Conservation (phyloP, 768 basidiomycete genomes). For the Lepiota venenata region DNA sequence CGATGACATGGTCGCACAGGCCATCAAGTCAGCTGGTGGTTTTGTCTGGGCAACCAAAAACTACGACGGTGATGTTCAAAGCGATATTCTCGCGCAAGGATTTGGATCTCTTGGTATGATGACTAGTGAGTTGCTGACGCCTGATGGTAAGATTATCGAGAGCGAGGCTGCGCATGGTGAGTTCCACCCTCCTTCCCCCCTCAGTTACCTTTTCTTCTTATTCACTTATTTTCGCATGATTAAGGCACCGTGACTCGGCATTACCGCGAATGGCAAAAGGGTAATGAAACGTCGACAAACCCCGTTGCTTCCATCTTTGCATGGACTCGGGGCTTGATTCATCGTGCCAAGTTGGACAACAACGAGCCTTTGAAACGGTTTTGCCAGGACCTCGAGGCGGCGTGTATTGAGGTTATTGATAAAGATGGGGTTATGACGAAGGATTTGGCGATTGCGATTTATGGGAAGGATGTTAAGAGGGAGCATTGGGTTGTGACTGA, state of each 20-base stretch:
- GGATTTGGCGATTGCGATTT: slow-evolving; percentile 92
- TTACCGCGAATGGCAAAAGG: slow-evolving; percentile 97
- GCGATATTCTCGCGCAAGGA: slow-evolving; percentile 95
- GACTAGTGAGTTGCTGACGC: slow-evolving; percentile 94
- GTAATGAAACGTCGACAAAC: slow-evolving; percentile 97
- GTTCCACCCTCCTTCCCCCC: slow-evolving; percentile 7
- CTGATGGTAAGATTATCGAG: slow-evolving; percentile 90
- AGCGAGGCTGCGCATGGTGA: slow-evolving; percentile 93
- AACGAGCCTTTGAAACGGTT: slow-evolving; percentile 75
- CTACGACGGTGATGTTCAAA: slow-evolving; percentile 86
- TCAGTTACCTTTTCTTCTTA: slow-evolving; percentile 1
- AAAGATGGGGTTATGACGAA: slow-evolving; percentile 93
- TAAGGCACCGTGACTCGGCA: slow-evolving; percentile 88
- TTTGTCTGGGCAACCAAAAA: slow-evolving; percentile 78
- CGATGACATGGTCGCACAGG: slow-evolving; percentile 98
- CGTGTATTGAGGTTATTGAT: slow-evolving; percentile 92
- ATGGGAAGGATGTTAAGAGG: slow-evolving; percentile 87
- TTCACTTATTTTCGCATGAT: neutral
- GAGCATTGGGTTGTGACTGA: slow-evolving; percentile 98
- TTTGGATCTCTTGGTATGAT: slow-evolving; percentile 98
- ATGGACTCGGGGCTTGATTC: slow-evolving; percentile 93
- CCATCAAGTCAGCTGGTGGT: slow-evolving; percentile 93
- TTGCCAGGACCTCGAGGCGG: slow-evolving; percentile 75
- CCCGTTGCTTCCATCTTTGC: slow-evolving; percentile 98
- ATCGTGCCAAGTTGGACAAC: slow-evolving; percentile 88